Conservation (phyloP, 495 filamentous ascomycete species). For the Talaromyces ruber region DNA sequence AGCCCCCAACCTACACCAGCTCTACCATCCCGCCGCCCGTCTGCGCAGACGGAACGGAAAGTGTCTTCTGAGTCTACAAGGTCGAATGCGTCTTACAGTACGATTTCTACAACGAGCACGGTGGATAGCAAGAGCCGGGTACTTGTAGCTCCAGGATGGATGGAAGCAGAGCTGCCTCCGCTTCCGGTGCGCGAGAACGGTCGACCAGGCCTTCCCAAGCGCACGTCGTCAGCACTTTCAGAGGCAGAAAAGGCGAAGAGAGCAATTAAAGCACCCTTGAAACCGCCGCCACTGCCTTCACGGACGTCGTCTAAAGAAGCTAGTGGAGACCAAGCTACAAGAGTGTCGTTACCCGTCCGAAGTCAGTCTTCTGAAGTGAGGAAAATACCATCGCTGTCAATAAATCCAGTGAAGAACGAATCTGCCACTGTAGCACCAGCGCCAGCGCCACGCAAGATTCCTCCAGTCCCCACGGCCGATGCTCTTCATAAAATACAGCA, state of each 20-base stretch:
- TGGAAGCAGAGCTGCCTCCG: slow-evolving; percentile 31
- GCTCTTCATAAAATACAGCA: slow-evolving; percentile 24
- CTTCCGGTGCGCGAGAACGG: slow-evolving; percentile 32
- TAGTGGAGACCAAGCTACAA: slow-evolving; percentile 2
- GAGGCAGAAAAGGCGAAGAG: not conserved
- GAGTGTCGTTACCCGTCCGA: slow-evolving; percentile 25
- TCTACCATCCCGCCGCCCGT: slow-evolving; percentile 29
- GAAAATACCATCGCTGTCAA: slow-evolving; percentile 8
- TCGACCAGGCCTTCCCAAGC: slow-evolving; percentile 15
- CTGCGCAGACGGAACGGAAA: slow-evolving; percentile 31
- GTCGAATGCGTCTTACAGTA: slow-evolving; percentile 30
- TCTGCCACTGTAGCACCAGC: not conserved
- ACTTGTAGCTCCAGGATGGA: slow-evolving; percentile 32
- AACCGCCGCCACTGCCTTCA: slow-evolving; percentile 3
- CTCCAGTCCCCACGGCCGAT: slow-evolving; percentile 23
- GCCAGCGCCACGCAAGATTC: slow-evolving; percentile 20
- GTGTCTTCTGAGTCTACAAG: slow-evolving; percentile 30
- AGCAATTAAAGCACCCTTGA: not conserved
- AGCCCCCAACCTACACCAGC: slow-evolving; percentile 32
- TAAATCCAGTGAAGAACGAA: slow-evolving; percentile 7
- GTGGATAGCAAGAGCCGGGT: slow-evolving; percentile 24
- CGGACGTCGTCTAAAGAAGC: slow-evolving; percentile 2
- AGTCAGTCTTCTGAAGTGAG: slow-evolving; percentile 16
- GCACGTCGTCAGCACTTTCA: slow-evolving; percentile 6
- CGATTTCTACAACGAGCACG: slow-evolving; percentile 22